Evolutionary conservation across 768 basidiomycete species (phyloP).

Genomic region (Trametes cingulata): DNA sequence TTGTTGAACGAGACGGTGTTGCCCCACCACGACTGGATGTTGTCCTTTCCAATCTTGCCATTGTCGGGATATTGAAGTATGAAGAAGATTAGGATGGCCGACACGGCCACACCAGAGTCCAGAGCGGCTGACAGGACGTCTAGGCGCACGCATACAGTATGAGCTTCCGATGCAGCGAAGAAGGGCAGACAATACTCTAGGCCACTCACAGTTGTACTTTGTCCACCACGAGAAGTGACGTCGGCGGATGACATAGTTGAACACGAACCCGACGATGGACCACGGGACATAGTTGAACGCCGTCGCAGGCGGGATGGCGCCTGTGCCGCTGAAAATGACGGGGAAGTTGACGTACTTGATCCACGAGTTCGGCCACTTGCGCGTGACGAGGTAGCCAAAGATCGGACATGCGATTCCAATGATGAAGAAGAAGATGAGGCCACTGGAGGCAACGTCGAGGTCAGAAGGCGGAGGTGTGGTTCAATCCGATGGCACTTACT

Average conservation of each 20-base stretch:
- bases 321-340: constrained; percentile 43
- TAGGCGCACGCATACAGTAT: constrained; percentile 24
- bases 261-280: constrained; percentile 38
- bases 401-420: constrained; percentile 43
- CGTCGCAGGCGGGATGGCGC: constrained; percentile 43
- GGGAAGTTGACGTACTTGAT: constrained; percentile 41
- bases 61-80: constrained; percentile 38
- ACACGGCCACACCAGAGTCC: constrained; percentile 56
- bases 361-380: constrained; percentile 62
- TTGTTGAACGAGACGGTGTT: constrained; percentile 38
- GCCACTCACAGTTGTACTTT: constrained; percentile 38
- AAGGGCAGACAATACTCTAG: too few species aligned
- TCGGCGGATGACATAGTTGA: constrained; percentile 40
- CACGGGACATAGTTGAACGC: constrained; percentile 43
- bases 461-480: not conserved
- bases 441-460: constrained; percentile 16
- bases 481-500: constrained; percentile 18
- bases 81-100: constrained; percentile 32
- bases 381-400: constrained; percentile 44
- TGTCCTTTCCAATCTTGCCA: constrained; percentile 34
- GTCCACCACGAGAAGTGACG: constrained; percentile 42
- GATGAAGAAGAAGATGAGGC: constrained; percentile 45
- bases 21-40: constrained; percentile 41
- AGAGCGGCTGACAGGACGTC: constrained; percentile 76
- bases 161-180: too few species aligned